Percentiles rank a stretch among this genome's conserved stretches.
Evolutionary conservation across 495 filamentous ascomycete genomes (phyloP).

Genomic region (Penicillium nucicola): DNA sequence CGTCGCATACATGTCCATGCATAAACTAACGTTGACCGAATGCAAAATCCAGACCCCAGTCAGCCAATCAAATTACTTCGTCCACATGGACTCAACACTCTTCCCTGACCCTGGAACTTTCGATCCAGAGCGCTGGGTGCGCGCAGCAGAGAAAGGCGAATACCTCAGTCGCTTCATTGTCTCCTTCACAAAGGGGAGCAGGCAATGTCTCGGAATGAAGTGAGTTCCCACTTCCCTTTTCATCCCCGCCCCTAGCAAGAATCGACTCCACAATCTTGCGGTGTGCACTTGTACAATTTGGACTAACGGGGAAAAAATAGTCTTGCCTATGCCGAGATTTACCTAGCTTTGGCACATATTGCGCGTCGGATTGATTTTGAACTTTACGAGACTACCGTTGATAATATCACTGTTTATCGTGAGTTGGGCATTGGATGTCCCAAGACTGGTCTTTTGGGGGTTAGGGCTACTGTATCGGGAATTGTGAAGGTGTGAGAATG

Average conservation of each 20-base stretch:
- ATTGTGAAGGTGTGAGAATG: conserved; percentile 12
- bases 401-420: conserved; percentile 28
- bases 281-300: too few species aligned
- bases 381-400: conserved; percentile 33
- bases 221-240: conserved; percentile 12
- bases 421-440: conserved; percentile 21
- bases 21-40: conserved; percentile 1
- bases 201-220: conserved; percentile 48
- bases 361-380: conserved; percentile 35
- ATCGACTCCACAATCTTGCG: too few species aligned
- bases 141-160: conserved; percentile 15
- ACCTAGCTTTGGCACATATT: conserved; percentile 32
- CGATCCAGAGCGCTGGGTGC: conserved; percentile 50
- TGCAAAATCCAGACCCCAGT: conserved; percentile 32
- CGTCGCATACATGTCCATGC: not conserved
- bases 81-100: conserved; percentile 43
- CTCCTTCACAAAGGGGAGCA: conserved; percentile 43
- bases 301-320: conserved; percentile 13
- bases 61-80: conserved; percentile 44
- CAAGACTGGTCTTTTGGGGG: conserved; percentile 9
- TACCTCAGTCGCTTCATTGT: conserved; percentile 33
- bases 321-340: conserved; percentile 40
- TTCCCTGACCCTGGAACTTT: conserved; percentile 47
- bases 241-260: not conserved
- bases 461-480: conserved; percentile 15